Evolutionary conservation across 345 rosid species (phyloP), one percentile per base, ranked within the genome.

Genomic region (Pistacia integerrima): DNA sequence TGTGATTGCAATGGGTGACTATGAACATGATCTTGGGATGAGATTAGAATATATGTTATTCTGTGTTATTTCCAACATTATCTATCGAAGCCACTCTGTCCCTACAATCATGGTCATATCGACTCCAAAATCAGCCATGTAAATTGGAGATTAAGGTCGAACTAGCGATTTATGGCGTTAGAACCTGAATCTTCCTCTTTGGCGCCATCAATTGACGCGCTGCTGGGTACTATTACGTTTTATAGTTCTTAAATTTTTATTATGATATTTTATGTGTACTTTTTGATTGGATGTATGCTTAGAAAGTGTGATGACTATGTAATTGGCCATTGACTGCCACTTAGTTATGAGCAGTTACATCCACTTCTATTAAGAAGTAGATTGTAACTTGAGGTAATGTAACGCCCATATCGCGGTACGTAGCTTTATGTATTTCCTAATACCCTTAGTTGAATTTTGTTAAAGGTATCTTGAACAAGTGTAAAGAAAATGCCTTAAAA

Each of bases 81-180:
- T 73, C 88, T 87, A 51, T 38, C 79, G 8, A 84, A 84, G 18
- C 91, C 89, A 25, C 77, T 61, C 28, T 25, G 36, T 41, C 70
- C 79, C 51, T 64, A 44, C 79, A 52, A 28, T 55, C 63, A 74
- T 2, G 67, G 55, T 35, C 52, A 25, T 46, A 71, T 75, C 33
- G 61, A 25, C 68, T 18, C 73, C 46, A 70, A 86, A 64, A 74
- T 82, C 17, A 1, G 79, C 30, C 61, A 73, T 11, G 52, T 60
- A 2, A 65, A 75, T 48, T 84, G 58, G 49, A 77, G 49, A 20
- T 85, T 65, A 60, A 82, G 73, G 41, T 68, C 79, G 36, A 87
- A 73, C 80, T 90, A 92, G 92, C 90, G 86, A 64, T 76, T 85
- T 67, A 81, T 81, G 84, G 88, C 91, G 11, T 67, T 87, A 8